These are phyloP conservation scores for Paramecium sonneborni DNA, from an alignment of 73 alveolate genomes.

Conservation along the genomic window DNA sequence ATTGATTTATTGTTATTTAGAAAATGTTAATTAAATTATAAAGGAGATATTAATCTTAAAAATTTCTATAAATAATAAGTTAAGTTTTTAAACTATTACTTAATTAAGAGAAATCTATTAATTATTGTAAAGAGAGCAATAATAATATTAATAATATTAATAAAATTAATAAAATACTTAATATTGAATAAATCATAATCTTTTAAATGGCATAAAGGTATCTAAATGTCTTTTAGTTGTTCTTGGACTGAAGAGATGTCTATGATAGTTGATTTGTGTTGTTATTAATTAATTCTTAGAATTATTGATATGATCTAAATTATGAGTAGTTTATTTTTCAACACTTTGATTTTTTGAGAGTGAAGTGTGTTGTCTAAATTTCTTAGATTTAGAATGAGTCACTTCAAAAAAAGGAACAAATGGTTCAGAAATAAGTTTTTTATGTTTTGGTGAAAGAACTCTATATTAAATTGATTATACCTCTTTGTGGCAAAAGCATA, in stretches of 20 bases:
- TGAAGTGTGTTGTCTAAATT: slow-evolving; percentile 22
- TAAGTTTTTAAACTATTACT: too few species aligned
- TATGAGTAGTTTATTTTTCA: not conserved
- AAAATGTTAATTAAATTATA: not conserved
- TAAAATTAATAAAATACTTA: not conserved
- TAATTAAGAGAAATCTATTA: too few species aligned
- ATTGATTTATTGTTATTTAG: not conserved
- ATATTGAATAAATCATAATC: not conserved
- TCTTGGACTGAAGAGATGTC: slow-evolving; percentile 44
- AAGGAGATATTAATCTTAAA: too few species aligned
- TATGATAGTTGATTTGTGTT: not conserved
- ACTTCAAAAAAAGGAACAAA: slow-evolving; percentile 6
- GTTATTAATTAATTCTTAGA: not conserved
- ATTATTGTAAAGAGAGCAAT: too few species aligned
- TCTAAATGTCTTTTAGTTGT: slow-evolving; percentile 26
- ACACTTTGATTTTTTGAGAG: not conserved
- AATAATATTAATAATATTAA: too few species aligned
- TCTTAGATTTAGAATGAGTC: not conserved
- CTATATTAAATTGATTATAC: not conserved
- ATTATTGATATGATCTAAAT: not conserved
- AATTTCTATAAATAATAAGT: too few species aligned
- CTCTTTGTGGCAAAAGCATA: slow-evolving; percentile 2
- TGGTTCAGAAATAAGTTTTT: slow-evolving; percentile 29
- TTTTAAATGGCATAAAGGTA: slow-evolving; percentile 28
- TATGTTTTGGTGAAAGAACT: slow-evolving; percentile 8